These are phyloP conservation scores for Pyrrhoderma lamaoense DNA, from an alignment of 1,284 basidiomycete genomes.

Conservation along the genomic window DNA sequence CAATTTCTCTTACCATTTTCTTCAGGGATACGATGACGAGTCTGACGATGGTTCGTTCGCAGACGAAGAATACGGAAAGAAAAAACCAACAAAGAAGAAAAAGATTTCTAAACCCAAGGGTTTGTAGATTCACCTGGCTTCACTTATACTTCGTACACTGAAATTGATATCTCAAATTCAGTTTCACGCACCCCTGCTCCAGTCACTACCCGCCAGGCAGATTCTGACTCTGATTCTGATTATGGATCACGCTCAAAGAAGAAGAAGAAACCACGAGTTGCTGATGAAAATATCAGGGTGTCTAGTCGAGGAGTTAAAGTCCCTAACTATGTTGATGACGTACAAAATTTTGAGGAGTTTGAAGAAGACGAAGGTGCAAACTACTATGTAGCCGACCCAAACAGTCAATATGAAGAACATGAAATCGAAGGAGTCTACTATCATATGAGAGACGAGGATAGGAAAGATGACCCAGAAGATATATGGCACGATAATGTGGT, in stretches of 20 bases:
- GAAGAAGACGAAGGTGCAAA: constrained; percentile 49
- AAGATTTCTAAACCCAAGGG: constrained; percentile 59
- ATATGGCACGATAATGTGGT: constrained; percentile 83
- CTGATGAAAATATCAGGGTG: constrained; percentile 65
- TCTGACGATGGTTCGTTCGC: constrained; percentile 72
- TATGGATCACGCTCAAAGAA: constrained; percentile 83
- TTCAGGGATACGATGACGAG: constrained; percentile 33
- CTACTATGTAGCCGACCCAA: constrained; percentile 45
- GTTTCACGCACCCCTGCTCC: constrained; percentile 31
- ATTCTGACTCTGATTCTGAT: constrained; percentile 80
- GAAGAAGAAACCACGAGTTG: constrained; percentile 63
- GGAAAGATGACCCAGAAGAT: constrained; percentile 69
- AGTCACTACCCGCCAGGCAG: constrained; percentile 40
- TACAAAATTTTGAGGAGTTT: constrained; percentile 74
- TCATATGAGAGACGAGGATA: constrained; percentile 76
- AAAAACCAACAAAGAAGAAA: constrained; percentile 60
- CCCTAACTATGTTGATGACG: constrained; percentile 81
- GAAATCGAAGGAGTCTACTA: constrained; percentile 86
- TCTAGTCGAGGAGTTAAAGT: constrained; percentile 76
- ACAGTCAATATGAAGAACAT: constrained; percentile 57
- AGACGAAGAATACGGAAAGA: constrained; percentile 68
- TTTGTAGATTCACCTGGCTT: constrained; percentile 28
- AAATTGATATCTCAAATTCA: constrained; percentile 18
- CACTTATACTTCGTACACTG: background rate
- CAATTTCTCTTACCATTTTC: background rate